Base-by-base conservation (phyloP, 148 eudicot species). In the Heliosperma pusillum region DNA sequence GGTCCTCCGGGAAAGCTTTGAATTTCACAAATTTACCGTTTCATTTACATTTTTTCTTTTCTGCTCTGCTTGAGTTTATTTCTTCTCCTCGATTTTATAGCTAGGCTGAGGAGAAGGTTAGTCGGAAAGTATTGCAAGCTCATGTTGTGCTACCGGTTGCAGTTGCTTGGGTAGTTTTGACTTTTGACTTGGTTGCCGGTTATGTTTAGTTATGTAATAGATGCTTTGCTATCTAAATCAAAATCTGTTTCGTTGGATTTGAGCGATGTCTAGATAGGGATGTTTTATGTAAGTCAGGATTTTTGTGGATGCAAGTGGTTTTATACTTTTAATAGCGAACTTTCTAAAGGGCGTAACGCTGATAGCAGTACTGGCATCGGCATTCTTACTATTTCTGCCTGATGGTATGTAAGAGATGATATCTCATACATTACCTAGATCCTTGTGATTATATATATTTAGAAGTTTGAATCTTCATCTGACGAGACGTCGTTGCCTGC, bases 401-500 rank as follows among this genome's bases (percentile, higher is more conserved):
- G 53, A 47, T 10, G 53, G 53, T 47, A 11, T 45, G 52, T 45
- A 45, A 9, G 52, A 45, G 52, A 45, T 45, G 36, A 33, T 33
- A 33, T 33, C 36, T 33, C 36, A 33, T 33, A 33, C 36, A 33
- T 33, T 33, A 33, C 3, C 5, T 61, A 5, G 9, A 53, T 40
- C 17, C 21, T 50, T 75, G 36, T 55, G 2, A 5, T n/a, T 1
- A 15, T 25, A 13, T 47, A 5, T 21, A 9, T 40, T 16, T 0
- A 44, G 5, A 29, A 1, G 2, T 45, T 15, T 22, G 59, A 7
- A 26, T 33, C 30, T 10, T 66, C 9, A 4, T 9, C 36, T 33
- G 19, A 9, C 66, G 70, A 66, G 66, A 1, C 19, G 56, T 74
- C 30, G 25, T 47, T 77, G 36, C 5, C 60, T 61, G 69, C 57